These are phyloP conservation scores for Exophiala bonariae DNA, from an alignment of 2,329 filamentous ascomycete species.

Conservation along the genomic window DNA sequence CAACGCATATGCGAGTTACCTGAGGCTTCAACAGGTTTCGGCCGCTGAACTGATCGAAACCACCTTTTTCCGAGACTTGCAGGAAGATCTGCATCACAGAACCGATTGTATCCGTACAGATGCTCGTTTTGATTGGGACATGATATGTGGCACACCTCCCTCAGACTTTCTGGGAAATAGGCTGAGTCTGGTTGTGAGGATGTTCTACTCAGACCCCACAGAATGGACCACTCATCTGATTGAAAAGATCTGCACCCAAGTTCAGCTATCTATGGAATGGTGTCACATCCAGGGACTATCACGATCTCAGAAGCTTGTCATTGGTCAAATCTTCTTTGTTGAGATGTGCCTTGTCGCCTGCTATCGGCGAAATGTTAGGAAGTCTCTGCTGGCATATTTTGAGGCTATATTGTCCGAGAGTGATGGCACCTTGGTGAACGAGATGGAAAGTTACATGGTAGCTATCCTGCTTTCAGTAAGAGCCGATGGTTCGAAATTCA, in stretches of 20 bases:
- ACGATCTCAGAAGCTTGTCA: slow-evolving; percentile 4
- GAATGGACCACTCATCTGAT: background rate
- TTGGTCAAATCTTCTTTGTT: slow-evolving; percentile 12
- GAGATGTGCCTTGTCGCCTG: slow-evolving; percentile 5
- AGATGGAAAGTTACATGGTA: background rate
- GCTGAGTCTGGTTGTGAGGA: slow-evolving; percentile 1
- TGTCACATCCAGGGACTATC: slow-evolving; percentile 1
- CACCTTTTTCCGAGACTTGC: too few species aligned
- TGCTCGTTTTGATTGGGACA: too few species aligned
- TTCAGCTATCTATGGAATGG: slow-evolving; percentile 11
- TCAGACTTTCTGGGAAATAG: background rate
- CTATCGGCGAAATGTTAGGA: background rate
- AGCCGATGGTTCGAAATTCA: too few species aligned
- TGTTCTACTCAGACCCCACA: background rate
- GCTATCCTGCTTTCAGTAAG: background rate
- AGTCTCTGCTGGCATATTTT: slow-evolving; percentile 4
- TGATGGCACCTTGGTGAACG: too few species aligned
- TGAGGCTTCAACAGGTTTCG: too few species aligned
- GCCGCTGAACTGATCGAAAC: too few species aligned
- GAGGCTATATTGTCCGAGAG: slow-evolving; percentile 1
- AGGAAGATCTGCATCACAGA: too few species aligned
- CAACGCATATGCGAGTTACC: too few species aligned
- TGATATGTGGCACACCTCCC: too few species aligned
- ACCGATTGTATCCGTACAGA: too few species aligned
- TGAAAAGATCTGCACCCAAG: slow-evolving; percentile 6